A percentile compares a stretch with the other conserved stretches of the same genome.
Conservation (phyloP, 805 yeast genomes). For the Deakozyma indianensis region DNA sequence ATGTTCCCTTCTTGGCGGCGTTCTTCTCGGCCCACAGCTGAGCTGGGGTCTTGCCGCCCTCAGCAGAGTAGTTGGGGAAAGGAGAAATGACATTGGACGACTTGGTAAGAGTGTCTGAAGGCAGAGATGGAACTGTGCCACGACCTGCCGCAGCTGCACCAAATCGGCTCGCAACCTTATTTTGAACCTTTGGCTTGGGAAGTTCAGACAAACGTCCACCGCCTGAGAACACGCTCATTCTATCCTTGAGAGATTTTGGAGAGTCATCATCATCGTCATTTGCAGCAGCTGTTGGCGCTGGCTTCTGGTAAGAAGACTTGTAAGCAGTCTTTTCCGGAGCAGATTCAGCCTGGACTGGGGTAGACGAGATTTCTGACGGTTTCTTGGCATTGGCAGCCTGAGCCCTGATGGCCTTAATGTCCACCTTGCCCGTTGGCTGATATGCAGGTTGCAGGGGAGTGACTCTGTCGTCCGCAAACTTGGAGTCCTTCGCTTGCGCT, state of each 20-base stretch:
- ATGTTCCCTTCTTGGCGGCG: constrained; percentile 30
- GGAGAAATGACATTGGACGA: constrained; percentile 9
- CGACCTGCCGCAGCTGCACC: constrained; percentile 8
- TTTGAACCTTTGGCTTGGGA: constrained; percentile 45
- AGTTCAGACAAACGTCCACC: constrained; percentile 41
- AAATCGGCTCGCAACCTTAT: constrained; percentile 15
- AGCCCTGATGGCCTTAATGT: constrained; percentile 30
- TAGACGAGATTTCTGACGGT: constrained; percentile 7
- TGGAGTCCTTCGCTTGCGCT: constrained; percentile 14
- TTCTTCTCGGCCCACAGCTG: constrained; percentile 90
- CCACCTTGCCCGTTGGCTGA: constrained; percentile 51
- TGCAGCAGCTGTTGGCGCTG: constrained; percentile 1
- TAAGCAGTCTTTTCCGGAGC: constrained; percentile 3
- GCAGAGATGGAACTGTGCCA: constrained; percentile 24
- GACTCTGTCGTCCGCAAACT: constrained; percentile 19
- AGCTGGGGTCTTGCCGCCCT: constrained; percentile 82
- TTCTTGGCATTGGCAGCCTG: constrained; percentile 15
- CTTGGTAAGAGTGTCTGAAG: constrained; percentile 26
- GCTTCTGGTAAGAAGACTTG: constrained; percentile 7
- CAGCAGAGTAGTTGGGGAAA: constrained; percentile 41
- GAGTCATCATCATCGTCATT: constrained; percentile 4
- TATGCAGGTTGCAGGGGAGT: constrained; percentile 32
- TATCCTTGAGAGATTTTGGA: constrained; percentile 16
- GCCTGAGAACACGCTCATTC: constrained; percentile 21
- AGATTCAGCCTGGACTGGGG: constrained; percentile 4